phyloP scores from a whole-genome alignment of 2,329 filamentous ascomycete species.

The Neopestalotiopsis clavispora region DNA sequence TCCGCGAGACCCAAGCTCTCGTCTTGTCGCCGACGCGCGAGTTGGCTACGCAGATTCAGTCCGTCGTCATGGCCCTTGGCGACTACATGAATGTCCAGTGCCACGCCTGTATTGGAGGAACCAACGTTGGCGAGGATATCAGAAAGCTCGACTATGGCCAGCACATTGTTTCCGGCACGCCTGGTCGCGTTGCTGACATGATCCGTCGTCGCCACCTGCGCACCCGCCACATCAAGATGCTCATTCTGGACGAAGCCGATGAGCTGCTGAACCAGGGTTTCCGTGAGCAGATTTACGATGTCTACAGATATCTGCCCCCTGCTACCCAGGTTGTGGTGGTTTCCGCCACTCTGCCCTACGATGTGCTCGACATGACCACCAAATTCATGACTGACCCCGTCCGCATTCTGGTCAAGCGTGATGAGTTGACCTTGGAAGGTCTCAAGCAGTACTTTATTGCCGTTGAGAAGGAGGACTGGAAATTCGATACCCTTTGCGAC shows the following conservation, averaged over 20 bases:
- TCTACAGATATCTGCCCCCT: slow-evolving; percentile 94
- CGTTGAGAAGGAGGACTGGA: slow-evolving; percentile 99
- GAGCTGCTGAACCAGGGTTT: slow-evolving; percentile 88
- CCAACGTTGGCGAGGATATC: slow-evolving; percentile 97
- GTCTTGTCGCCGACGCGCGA: slow-evolving; percentile 96
- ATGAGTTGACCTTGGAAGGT: slow-evolving; percentile 95
- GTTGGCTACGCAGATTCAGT: slow-evolving; percentile 97
- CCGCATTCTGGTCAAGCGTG: slow-evolving; percentile 96
- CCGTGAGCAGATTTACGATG: slow-evolving; percentile 98
- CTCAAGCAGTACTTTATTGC: slow-evolving; percentile 99
- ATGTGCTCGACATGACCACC: slow-evolving; percentile 98
- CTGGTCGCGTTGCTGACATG: slow-evolving; percentile 83
- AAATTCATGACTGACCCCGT: slow-evolving; percentile 99
- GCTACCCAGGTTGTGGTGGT: slow-evolving; percentile 99
- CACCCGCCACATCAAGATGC: slow-evolving; percentile 68
- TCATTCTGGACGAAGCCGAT: slow-evolving; percentile 66
- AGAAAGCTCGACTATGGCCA: slow-evolving; percentile 96
- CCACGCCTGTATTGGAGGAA: slow-evolving; percentile 97
- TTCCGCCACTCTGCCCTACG: slow-evolving; percentile 94
- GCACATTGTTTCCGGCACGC: slow-evolving; percentile 96
- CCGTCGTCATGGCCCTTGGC: slow-evolving; percentile 98
- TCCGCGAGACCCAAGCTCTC: slow-evolving; percentile 91
- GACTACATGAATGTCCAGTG: slow-evolving; percentile 99
- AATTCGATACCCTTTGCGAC: slow-evolving; percentile 98
- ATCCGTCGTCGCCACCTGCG: slow-evolving; percentile 62